phyloP scores from a whole-genome alignment of 176 grass and related monocot genomes.

The Oryza longistaminata region DNA sequence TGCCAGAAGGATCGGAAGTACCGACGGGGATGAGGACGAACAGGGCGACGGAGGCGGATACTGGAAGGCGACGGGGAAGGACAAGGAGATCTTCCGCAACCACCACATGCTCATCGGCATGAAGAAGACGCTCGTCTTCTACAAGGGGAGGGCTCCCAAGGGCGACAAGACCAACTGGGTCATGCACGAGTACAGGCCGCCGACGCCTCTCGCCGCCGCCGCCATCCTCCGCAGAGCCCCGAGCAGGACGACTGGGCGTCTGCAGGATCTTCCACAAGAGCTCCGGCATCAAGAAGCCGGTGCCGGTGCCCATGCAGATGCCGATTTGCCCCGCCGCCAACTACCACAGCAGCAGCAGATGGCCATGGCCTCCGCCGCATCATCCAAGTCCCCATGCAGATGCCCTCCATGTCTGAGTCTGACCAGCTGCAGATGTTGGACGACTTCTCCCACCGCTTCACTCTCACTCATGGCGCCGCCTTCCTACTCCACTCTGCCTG shows the following conservation, averaged over 20 bases:
- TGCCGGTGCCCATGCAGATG: neutral
- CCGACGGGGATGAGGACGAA: conserved; percentile 51
- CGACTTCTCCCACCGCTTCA: neutral
- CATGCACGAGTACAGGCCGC: conserved; percentile 63
- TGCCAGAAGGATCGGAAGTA: conserved; percentile 57
- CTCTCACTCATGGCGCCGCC: neutral
- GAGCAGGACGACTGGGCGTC: conserved; percentile 61
- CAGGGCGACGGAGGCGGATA: conserved; percentile 49
- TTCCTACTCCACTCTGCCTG: neutral
- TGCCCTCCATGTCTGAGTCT: neutral
- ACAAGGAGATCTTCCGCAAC: conserved; percentile 48
- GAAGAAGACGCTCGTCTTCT: conserved; percentile 70
- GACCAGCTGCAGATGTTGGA: neutral
- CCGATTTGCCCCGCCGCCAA: neutral
- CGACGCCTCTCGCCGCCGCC: neutral
- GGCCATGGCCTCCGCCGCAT: neutral
- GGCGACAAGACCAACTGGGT: conserved; percentile 62
- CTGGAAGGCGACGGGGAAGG: conserved; percentile 67
- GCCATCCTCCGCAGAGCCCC: neutral
- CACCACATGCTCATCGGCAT: conserved; percentile 30
- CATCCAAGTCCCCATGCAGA: neutral
- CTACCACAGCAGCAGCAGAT: neutral
- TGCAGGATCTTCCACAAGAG: conserved; percentile 64
- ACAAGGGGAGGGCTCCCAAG: conserved; percentile 50
- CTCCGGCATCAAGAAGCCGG: conserved; percentile 31